A percentile compares a stretch with the other conserved stretches of the same genome.
These are phyloP conservation scores for Termitomyces sp. DNA, from an alignment of 768 basidiomycete species.

Conservation along the genomic window DNA sequence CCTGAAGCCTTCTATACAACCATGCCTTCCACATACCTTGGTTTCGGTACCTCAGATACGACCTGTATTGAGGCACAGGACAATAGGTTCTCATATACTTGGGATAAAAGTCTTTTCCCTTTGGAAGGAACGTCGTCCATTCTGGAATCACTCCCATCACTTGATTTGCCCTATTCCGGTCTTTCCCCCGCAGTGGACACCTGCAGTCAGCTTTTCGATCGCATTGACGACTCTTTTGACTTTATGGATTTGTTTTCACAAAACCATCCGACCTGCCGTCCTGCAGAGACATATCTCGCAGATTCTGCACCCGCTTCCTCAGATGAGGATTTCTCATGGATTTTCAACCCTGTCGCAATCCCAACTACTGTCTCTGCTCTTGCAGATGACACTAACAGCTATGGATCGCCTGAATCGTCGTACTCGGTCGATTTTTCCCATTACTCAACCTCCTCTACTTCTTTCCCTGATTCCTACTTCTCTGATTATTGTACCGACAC, in stretches of 20 bases:
- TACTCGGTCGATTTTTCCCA: too few relatives aligned
- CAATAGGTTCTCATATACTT: neutral
- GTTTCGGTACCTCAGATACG: neutral
- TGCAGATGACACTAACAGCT: too few relatives aligned
- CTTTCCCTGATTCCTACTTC: too few relatives aligned
- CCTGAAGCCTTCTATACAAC: neutral
- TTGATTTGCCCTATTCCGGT: neutral
- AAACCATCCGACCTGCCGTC: neutral
- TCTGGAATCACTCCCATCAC: neutral
- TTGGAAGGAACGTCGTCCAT: neutral
- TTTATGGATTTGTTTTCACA: neutral
- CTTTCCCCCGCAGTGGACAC: conserved; percentile 1
- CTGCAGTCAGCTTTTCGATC: conserved; percentile 1
- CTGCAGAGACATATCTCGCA: neutral
- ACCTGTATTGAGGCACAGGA: too few relatives aligned
- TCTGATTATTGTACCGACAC: too few relatives aligned
- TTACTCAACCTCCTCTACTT: too few relatives aligned
- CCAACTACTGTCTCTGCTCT: too few relatives aligned
- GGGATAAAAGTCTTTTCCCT: conserved; percentile 4
- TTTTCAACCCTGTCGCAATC: too few relatives aligned
- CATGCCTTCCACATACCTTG: neutral
- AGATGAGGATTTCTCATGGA: too few relatives aligned
- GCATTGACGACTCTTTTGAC: neutral
- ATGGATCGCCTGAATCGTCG: too few relatives aligned
- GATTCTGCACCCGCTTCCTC: too few relatives aligned